These are phyloP conservation scores for Rhizoctonia solani DNA, from an alignment of 1,284 basidiomycete species.

Conservation along the genomic window DNA sequence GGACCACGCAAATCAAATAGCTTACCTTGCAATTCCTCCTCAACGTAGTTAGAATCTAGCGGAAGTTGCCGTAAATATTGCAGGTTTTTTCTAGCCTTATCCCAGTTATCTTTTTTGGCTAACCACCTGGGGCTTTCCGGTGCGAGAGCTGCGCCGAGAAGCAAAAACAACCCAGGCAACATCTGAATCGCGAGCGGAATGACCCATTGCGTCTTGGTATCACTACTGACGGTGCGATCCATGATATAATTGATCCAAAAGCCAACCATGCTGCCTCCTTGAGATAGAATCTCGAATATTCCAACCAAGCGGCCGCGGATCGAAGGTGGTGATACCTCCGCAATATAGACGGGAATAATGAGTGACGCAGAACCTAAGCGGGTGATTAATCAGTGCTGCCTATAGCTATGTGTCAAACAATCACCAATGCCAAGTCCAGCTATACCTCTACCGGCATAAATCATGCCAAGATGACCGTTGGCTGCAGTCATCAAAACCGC, in stretches of 20 bases:
- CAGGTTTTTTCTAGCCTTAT: slow-evolving; percentile 41
- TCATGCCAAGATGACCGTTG: slow-evolving; percentile 40
- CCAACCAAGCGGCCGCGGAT: slow-evolving; percentile 45
- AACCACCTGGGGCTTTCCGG: slow-evolving; percentile 45
- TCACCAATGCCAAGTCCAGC: slow-evolving; percentile 46
- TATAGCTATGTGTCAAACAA: background rate
- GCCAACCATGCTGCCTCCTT: slow-evolving; percentile 43
- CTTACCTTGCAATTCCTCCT: slow-evolving; percentile 38
- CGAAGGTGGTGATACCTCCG: slow-evolving; percentile 44
- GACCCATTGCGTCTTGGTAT: slow-evolving; percentile 43
- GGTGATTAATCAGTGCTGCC: slow-evolving; percentile 21
- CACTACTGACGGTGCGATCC: slow-evolving; percentile 35
- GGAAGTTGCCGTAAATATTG: slow-evolving; percentile 42
- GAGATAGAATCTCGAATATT: slow-evolving; percentile 43
- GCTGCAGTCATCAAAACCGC: slow-evolving; percentile 46
- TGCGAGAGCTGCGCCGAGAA: slow-evolving; percentile 40
- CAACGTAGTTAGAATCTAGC: slow-evolving; percentile 40
- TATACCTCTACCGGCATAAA: slow-evolving; percentile 46
- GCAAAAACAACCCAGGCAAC: slow-evolving; percentile 43
- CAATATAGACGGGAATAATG: slow-evolving; percentile 47
- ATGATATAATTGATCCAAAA: slow-evolving; percentile 44
- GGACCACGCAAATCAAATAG: slow-evolving; percentile 29
- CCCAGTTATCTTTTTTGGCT: slow-evolving; percentile 39
- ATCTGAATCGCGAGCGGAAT: slow-evolving; percentile 46
- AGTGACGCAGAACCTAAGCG: slow-evolving; percentile 39